Conservation (phyloP, 2,329 filamentous ascomycete genomes). For the Talaromyces atroroseus region DNA sequence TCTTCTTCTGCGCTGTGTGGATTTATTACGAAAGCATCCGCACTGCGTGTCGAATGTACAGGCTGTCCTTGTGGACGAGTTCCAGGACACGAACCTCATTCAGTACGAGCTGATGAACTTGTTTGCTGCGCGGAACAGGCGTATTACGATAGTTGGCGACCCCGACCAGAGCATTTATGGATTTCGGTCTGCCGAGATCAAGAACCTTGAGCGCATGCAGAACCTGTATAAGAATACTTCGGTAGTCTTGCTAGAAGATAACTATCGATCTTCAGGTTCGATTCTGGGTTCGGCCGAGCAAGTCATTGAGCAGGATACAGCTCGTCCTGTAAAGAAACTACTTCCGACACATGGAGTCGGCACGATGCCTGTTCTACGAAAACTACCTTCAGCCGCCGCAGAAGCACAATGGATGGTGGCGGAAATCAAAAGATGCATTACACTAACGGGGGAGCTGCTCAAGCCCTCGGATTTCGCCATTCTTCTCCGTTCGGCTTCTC, state of each 20-base stretch:
- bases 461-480: slow-evolving; percentile 75
- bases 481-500: slow-evolving; percentile 72
- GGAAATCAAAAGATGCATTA: slow-evolving; percentile 67
- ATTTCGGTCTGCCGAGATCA: slow-evolving; percentile 87
- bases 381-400: slow-evolving; percentile 60
- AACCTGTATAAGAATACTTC: slow-evolving; percentile 70
- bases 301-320: slow-evolving; percentile 84
- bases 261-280: slow-evolving; percentile 83
- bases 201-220: slow-evolving; percentile 76
- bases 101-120: slow-evolving; percentile 93
- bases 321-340: slow-evolving; percentile 72
- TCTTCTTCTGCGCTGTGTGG: slow-evolving; percentile 73
- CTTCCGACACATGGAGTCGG: slow-evolving; percentile 75
- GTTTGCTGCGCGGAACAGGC: slow-evolving; percentile 64
- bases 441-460: slow-evolving; percentile 69
- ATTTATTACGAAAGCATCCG: slow-evolving; percentile 68
- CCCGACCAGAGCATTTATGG: slow-evolving; percentile 98
- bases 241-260: slow-evolving; percentile 82
- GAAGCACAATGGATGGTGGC: slow-evolving; percentile 87
- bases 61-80: slow-evolving; percentile 90
- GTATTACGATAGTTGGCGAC: slow-evolving; percentile 93
- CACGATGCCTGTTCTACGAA: slow-evolving; percentile 72
- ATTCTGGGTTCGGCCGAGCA: slow-evolving; percentile 75
- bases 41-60: slow-evolving; percentile 84
- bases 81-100: slow-evolving; percentile 92